phyloP scores from a whole-genome alignment of 805 yeast genomes.

The Candida arabinofermentans region DNA sequence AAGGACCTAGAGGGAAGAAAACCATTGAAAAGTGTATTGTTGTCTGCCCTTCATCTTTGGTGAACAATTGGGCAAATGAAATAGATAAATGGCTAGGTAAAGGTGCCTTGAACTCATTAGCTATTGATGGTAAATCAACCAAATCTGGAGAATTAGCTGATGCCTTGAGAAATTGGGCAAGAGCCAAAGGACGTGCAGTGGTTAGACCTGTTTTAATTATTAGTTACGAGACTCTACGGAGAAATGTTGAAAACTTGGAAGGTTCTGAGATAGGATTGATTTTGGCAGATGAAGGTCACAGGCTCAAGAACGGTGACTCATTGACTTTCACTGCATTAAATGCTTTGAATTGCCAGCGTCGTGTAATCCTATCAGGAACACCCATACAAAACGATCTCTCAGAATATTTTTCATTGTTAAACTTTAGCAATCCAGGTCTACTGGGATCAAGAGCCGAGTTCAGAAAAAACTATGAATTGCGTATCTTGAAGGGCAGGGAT shows the following conservation, averaged over 20 bases:
- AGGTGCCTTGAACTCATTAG: constrained; percentile 83
- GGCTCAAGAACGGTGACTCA: constrained; percentile 86
- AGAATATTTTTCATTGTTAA: constrained; percentile 85
- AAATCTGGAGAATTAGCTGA: constrained; percentile 64
- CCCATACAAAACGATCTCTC: constrained; percentile 95
- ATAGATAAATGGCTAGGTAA: constrained; percentile 92
- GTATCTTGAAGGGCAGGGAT: constrained; percentile 82
- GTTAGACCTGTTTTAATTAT: constrained; percentile 92
- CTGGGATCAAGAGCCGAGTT: constrained; percentile 83
- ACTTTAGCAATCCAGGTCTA: constrained; percentile 92
- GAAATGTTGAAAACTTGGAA: constrained; percentile 73
- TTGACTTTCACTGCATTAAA: constrained; percentile 84
- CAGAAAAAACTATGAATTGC: constrained; percentile 76
- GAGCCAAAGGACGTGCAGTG: constrained; percentile 80
- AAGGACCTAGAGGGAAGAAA: constrained; percentile 79
- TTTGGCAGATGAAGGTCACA: constrained; percentile 83
- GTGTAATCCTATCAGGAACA: constrained; percentile 93
- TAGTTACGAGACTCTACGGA: constrained; percentile 87
- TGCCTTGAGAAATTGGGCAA: constrained; percentile 78
- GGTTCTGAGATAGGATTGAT: constrained; percentile 81
- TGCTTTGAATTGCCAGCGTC: constrained; percentile 76
- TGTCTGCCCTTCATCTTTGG: constrained; percentile 93
- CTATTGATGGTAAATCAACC: constrained; percentile 86
- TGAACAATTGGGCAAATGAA: constrained; percentile 96
- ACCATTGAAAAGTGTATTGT: constrained; percentile 88